These are phyloP conservation scores for Coriaria nepalensis DNA, from an alignment of 306 rosid genomes.

Conservation along the genomic window DNA sequence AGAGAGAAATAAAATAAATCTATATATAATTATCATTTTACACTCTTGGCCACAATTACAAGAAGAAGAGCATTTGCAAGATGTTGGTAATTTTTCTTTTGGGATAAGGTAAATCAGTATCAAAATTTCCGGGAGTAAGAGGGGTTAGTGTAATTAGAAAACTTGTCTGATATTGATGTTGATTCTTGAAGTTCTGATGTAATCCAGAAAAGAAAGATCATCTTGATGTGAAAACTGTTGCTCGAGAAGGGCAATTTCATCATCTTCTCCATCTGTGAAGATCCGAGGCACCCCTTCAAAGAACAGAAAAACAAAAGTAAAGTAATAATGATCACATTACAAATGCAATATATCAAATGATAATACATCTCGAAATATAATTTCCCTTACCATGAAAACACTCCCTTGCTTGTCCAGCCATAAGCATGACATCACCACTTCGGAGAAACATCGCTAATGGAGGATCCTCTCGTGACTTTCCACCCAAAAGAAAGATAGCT, in stretches of 20 bases:
- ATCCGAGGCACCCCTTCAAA: conserved; percentile 84
- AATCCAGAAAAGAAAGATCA: conserved; percentile 48
- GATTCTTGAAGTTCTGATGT: conserved; percentile 72
- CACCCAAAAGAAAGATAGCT: conserved; percentile 87
- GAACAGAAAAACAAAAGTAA: conserved; percentile 3
- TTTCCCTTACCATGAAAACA: conserved; percentile 66
- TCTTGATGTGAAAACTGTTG: conserved; percentile 35
- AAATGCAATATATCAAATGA: neutral
- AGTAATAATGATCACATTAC: neutral
- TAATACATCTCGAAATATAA: no score
- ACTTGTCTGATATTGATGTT: conserved; percentile 93
- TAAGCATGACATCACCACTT: conserved; percentile 89
- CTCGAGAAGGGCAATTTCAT: conserved; percentile 52
- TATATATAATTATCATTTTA: no score
- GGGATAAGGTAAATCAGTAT: no score
- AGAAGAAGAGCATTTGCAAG: no score
- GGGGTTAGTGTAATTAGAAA: conserved; percentile 8
- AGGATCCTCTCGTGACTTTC: conserved; percentile 71
- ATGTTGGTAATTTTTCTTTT: no score
- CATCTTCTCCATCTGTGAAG: conserved; percentile 55
- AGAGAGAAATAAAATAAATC: no score
- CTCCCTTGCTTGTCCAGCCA: conserved; percentile 93
- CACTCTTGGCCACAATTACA: no score
- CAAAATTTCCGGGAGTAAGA: no score
- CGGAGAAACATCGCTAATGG: conserved; percentile 85